These are phyloP conservation scores for Cymbidium sinense DNA, from an alignment of 106 monocot genomes.

Conservation along the genomic window DNA sequence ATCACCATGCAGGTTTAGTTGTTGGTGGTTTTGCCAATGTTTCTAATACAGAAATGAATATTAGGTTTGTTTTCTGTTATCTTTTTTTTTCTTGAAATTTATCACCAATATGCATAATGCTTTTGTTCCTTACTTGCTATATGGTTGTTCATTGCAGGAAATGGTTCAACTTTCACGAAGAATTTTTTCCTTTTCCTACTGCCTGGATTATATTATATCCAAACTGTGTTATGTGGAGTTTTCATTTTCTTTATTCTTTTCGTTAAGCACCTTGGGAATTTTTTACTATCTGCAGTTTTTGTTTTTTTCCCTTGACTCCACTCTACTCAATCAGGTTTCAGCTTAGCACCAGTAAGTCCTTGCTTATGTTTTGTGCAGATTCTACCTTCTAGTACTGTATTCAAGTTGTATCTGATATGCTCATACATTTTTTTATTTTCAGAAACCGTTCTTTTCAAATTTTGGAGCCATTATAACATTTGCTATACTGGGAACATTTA, in stretches of 20 bases:
- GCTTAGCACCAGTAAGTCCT: slow-evolving; percentile 92
- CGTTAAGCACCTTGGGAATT: not conserved
- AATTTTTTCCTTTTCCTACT: slow-evolving; percentile 96
- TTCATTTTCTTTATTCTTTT: slow-evolving; percentile 2
- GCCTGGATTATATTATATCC: slow-evolving; percentile 99
- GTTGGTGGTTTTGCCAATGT: slow-evolving; percentile 87
- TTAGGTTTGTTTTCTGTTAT: slow-evolving; percentile 41
- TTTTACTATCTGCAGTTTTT: not conserved
- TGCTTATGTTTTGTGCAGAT: not conserved
- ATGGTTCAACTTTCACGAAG: slow-evolving; percentile 99
- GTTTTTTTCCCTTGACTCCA: slow-evolving; percentile 59
- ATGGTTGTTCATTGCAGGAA: slow-evolving; percentile 26
- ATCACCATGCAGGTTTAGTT: slow-evolving; percentile 56
- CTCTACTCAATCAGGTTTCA: slow-evolving; percentile 96
- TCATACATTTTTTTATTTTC: slow-evolving; percentile 11
- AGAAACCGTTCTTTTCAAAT: slow-evolving; percentile 99
- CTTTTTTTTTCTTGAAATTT: not conserved
- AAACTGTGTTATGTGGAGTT: not conserved
- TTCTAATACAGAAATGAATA: slow-evolving; percentile 77
- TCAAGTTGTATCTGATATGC: not conserved
- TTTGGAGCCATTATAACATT: slow-evolving; percentile 97
- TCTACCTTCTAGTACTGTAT: not conserved
- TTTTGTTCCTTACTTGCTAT: not conserved
- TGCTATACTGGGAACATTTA: slow-evolving; percentile 91
- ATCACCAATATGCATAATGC: not conserved